Evolutionary conservation across 257 asterid genomes (phyloP).

Genomic region (Prunella vulgaris): DNA sequence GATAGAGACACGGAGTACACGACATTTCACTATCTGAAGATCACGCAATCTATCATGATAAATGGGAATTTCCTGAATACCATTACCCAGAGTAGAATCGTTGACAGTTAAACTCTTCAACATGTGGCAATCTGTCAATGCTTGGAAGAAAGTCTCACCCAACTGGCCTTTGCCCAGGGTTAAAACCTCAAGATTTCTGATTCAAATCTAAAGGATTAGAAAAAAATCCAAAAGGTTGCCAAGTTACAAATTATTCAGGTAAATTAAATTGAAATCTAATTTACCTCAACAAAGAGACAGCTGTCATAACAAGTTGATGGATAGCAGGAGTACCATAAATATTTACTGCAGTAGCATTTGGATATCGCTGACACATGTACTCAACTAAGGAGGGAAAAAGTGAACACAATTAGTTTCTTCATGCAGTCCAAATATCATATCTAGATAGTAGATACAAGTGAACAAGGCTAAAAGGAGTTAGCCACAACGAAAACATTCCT

Average conservation of each 20-base stretch:
- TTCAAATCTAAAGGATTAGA: constrained; percentile 26
- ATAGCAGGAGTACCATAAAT: constrained; percentile 65
- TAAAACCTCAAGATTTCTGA: constrained; percentile 86
- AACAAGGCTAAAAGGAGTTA: background rate
- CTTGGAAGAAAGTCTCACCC: constrained; percentile 76
- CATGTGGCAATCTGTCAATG: constrained; percentile 63
- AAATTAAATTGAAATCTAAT: constrained; percentile 15
- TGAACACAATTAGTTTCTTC: constrained; percentile 15
- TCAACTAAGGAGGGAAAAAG: constrained; percentile 47
- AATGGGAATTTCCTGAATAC: constrained; percentile 75
- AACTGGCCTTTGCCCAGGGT: constrained; percentile 89
- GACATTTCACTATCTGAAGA: constrained; percentile 91
- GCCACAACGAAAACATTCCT: background rate
- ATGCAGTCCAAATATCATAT: constrained; percentile 13
- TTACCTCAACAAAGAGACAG: constrained; percentile 71
- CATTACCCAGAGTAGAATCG: constrained; percentile 89
- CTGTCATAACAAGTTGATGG: constrained; percentile 66
- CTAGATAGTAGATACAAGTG: background rate
- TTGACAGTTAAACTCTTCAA: constrained; percentile 75
- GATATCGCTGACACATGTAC: constrained; percentile 83
- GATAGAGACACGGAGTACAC: constrained; percentile 80
- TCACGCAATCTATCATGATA: constrained; percentile 64
- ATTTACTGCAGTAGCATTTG: constrained; percentile 86
- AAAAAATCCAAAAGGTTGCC: background rate
- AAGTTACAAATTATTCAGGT: background rate